Evolutionary conservation across 345 rosid species (phyloP).

Genomic region (Triadica sebifera): DNA sequence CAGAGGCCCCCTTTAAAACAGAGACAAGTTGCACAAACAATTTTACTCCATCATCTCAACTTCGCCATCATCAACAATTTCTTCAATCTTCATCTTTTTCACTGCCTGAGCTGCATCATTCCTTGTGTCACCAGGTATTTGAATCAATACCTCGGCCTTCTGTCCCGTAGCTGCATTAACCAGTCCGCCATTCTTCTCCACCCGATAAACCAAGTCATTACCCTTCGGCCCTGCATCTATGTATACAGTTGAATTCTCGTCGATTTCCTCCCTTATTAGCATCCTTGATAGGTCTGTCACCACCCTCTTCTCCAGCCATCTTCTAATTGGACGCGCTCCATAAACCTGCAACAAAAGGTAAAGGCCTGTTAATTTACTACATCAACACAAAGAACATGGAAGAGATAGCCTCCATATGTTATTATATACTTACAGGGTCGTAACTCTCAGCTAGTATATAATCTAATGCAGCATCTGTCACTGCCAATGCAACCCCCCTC

Average conservation of each 20-base stretch:
- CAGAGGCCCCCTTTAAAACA: too few species aligned
- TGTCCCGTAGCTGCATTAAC: constrained; percentile 71
- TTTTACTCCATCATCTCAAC: constrained; percentile 49
- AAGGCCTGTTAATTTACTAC: background rate
- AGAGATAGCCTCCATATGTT: background rate
- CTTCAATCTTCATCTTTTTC: constrained; percentile 89
- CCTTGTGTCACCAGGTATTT: constrained; percentile 40
- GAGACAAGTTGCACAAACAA: background rate
- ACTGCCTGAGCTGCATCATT: constrained; percentile 69
- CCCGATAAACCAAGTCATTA: constrained; percentile 42
- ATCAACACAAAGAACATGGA: background rate
- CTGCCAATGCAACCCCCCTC: constrained; percentile 80
- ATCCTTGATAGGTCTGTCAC: constrained; percentile 82
- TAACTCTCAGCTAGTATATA: constrained; percentile 66
- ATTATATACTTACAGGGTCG: constrained; percentile 65
- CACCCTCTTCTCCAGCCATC: constrained; percentile 94
- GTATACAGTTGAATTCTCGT: constrained; percentile 78
- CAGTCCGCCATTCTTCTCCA: constrained; percentile 75
- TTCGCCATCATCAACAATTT: constrained; percentile 41
- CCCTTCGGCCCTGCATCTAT: constrained; percentile 57
- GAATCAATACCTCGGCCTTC: constrained; percentile 68
- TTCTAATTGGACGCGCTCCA: constrained; percentile 86
- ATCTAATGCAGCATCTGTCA: constrained; percentile 79
- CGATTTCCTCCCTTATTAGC: constrained; percentile 80
- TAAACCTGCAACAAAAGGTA: constrained; percentile 48